phyloP scores from a whole-genome alignment of 192 early-diverging fungal genomes.

The Coemansia asiatica region DNA sequence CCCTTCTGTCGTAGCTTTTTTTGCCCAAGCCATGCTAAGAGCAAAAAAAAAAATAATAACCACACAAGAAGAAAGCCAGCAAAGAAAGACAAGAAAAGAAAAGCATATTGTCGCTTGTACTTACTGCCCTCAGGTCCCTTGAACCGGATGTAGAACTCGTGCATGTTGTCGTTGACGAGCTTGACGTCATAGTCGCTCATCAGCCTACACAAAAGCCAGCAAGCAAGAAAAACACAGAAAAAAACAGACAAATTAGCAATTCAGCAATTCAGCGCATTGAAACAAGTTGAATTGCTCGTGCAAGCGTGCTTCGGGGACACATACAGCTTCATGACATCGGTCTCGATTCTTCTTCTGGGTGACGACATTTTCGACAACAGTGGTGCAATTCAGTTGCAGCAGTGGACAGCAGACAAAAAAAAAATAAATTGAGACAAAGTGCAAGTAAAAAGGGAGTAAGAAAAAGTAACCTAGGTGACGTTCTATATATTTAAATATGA shows the following conservation, averaged over 20 bases:
- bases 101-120: constrained; percentile 18
- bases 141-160: constrained; percentile 95
- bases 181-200: constrained; percentile 99
- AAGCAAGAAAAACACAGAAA: background rate
- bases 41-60: too few species aligned
- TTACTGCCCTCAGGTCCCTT: constrained; percentile 92
- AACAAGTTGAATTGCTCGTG: too few species aligned
- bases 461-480: too few species aligned
- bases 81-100: background rate
- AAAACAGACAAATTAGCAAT: background rate
- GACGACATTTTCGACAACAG: constrained; percentile 71
- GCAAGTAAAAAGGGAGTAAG: too few species aligned
- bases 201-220: constrained; percentile 59
- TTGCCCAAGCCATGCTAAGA: too few species aligned
- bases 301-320: too few species aligned
- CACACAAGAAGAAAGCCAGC: background rate
- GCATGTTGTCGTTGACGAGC: constrained; percentile 98
- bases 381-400: too few species aligned
- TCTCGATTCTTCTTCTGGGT: constrained; percentile 92
- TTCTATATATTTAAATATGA: too few species aligned
- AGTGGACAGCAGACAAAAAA: constrained; percentile 1
- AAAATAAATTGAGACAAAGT: constrained; percentile 2
- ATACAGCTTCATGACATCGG: constrained; percentile 98
- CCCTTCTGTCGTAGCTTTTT: too few species aligned
- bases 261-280: background rate